Evolutionary conservation across 148 eudicot species (phyloP), one percentile per base, ranked within the genome.

Genomic region (Tetragonia tetragonoides): DNA sequence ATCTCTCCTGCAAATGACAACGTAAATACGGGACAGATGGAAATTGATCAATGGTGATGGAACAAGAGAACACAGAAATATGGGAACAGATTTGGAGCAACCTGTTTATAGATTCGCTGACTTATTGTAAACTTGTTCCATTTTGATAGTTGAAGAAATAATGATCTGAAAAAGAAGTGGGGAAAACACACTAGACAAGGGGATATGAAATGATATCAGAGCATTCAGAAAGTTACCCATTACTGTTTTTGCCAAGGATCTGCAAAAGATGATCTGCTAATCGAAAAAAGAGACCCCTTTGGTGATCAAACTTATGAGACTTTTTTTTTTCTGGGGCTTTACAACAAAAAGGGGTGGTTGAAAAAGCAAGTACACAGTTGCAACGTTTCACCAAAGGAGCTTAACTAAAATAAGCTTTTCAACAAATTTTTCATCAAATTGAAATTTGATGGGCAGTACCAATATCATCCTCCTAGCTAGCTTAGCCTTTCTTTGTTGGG

Each of bases 271-370:
- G 72, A 72, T 62, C 73, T 28, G 78, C 66, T 76, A 49, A 67
- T 16, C 6, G 2, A 6, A 3, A 3, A 47, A 47, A 34, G 68
- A 56, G 10, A 28, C 53, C 53, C 53, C 2, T 49, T 49, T 49
- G 10, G 8, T 49, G 8, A 7, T 49, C 12, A 7, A 12, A 7
- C 53, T 49, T 59, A 8, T 0, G 10, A 7, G 24, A 10, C 17
- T n/a, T 46, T 49, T 71, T n/a, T 46, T 49, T 71, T 72, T 34
- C 18, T 28, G 0, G 40, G 46, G 15, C 42, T 53, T 72, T 72
- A 11, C n/a, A 38, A 54, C 15, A 23, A 77, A 76, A 82, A 78
- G 51, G 85, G 81, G 79, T 75, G 79, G 81, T 70, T 78, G 81
- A 74, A 74, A 78, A 82, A 76, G 71, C 56, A 54, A 75, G 28